Evolutionary conservation across 305 asterid species (phyloP).

Genomic region (Fraxinus xanthoxyloides): DNA sequence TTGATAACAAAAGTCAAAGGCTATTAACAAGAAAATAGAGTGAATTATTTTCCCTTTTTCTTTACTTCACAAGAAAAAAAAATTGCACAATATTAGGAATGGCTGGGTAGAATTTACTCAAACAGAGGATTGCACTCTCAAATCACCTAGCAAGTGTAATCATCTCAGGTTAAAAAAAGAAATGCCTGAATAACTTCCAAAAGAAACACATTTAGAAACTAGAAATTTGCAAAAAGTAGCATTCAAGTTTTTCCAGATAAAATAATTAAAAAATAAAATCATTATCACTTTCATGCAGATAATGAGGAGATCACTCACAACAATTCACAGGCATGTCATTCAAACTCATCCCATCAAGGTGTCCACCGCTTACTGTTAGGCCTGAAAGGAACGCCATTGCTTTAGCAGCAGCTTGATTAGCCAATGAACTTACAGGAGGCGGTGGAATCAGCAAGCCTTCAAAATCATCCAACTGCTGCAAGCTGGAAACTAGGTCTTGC

Average conservation of each 20-base stretch:
- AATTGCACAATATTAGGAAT: conserved; percentile 5
- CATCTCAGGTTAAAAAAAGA: not conserved
- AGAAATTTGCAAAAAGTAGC: conserved; percentile 5
- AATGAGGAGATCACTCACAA: conserved; percentile 55
- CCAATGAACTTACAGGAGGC: conserved; percentile 65
- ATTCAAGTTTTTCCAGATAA: conserved; percentile 21
- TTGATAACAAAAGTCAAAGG: conserved; percentile 1
- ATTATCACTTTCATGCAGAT: conserved; percentile 11
- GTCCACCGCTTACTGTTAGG: conserved; percentile 67
- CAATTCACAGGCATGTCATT: conserved; percentile 74
- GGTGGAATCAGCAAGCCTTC: conserved; percentile 89
- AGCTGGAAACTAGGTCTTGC: conserved; percentile 72
- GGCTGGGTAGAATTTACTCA: conserved; percentile 8
- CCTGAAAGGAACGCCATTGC: conserved; percentile 92
- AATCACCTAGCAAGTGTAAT: conserved; percentile 12
- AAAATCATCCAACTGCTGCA: conserved; percentile 78
- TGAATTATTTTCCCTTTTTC: conserved; percentile 1
- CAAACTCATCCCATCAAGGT: conserved; percentile 77
- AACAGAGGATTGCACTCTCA: conserved; percentile 17
- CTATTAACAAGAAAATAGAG: conserved; percentile 10
- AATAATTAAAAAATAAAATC: conserved; percentile 5
- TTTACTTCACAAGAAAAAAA: conserved; percentile 15
- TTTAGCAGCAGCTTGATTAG: conserved; percentile 95
- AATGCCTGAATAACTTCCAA: conserved; percentile 8
- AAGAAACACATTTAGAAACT: conserved; percentile 1